Evolutionary conservation across 1,139 yeast genomes (phyloP), one percentile per base, ranked within the genome.

Genomic region (Geotrichum restrictum): DNA sequence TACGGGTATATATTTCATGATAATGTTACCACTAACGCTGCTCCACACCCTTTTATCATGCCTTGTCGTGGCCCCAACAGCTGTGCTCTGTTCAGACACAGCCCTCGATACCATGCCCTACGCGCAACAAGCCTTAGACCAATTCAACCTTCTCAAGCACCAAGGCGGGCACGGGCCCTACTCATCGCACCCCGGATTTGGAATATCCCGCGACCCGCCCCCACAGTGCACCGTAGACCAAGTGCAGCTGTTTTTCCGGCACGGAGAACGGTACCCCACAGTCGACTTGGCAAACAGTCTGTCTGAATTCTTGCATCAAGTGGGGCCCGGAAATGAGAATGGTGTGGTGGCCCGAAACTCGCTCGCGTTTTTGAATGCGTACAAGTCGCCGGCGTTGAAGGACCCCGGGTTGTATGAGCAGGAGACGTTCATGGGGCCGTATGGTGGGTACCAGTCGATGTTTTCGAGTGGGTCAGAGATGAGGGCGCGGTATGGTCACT

Each of bases 251-350:
- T 69, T 81, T 49, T 74, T 78, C 54, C 77, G 93, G 63, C 91
- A 85, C 61, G 93, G 91, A 13, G 89, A 83, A 63, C 72, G 93
- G 60, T 85, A 74, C 64, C 88, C 88, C 11, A 45, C 56, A 2
- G 34, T 8, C 16, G 29, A n/a, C 14, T 32, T 43, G 16, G 57
- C 55, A 1, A 21, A 22, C 3, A 27, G 29, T 2, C 29, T 54
- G 6, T 37, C 44, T 8, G 22, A 24, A 4, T 37, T 54, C 18
- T 22, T 54, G 10, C n/a, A 14, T n/a, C 40, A 36, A 18, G 22
- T 54, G 18, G 21, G 49, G 11, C 37, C 63, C n/a, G n/a, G n/a
- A 3, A 62, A 63, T 52, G 53, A 41, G 2, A 21, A 10, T 3
- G 10, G 14, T 3, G 56, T 57, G 24, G 55, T 61, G 13, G 58